Evolutionary conservation across 176 grass and related monocot species (phyloP).

Genomic region (maize (Zea mays)): DNA sequence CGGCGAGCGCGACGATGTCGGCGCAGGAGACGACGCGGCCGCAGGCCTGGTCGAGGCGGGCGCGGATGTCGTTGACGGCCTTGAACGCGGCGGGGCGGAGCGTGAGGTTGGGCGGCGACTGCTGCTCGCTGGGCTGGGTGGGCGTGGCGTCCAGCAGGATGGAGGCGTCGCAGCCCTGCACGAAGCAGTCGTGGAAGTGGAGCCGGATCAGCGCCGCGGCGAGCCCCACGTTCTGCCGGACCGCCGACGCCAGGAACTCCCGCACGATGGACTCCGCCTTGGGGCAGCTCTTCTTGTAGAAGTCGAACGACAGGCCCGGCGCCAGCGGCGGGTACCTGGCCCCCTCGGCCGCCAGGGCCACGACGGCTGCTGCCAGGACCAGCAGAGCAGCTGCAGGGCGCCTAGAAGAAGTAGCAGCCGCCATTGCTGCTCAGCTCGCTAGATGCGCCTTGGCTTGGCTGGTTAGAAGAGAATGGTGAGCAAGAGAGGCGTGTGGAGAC

Average conservation of each 20-base stretch:
- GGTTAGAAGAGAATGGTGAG: background rate
- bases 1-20: conserved; percentile 58
- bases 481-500: background rate
- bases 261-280: conserved; percentile 37
- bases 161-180: conserved; percentile 78
- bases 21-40: conserved; percentile 74
- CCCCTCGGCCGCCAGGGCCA: background rate
- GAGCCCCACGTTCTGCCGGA: conserved; percentile 49
- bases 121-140: conserved; percentile 47
- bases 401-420: background rate
- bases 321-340: conserved; percentile 46
- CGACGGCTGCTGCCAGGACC: background rate
- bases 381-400: background rate
- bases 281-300: conserved; percentile 62
- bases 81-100: conserved; percentile 58
- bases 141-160: conserved; percentile 40
- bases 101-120: conserved; percentile 38
- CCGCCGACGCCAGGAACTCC: conserved; percentile 26
- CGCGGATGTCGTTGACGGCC: conserved; percentile 66
- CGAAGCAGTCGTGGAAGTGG: conserved; percentile 89
- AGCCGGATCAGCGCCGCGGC: conserved; percentile 62
- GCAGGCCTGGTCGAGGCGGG: conserved; percentile 38
- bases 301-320: conserved; percentile 51
- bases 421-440: background rate
- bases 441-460: background rate